A percentile compares a stretch with the other conserved stretches of the same genome.
phyloP scores from a whole-genome alignment of 2,329 filamentous ascomycete species.

The Amylocarpus encephaloides region DNA sequence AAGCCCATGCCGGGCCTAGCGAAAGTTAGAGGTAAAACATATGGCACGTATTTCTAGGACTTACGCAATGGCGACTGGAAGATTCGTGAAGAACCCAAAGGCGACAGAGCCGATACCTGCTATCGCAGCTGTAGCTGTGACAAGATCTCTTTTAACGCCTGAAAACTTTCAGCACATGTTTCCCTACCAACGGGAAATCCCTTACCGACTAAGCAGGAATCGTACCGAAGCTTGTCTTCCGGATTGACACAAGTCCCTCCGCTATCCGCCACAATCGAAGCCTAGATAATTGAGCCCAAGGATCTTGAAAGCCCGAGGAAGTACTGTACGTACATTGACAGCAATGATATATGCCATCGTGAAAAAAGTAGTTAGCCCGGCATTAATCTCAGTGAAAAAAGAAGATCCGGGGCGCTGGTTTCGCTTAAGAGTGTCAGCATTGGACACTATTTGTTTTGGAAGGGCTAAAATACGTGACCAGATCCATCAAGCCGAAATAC shows the following conservation, averaged over 20 bases:
- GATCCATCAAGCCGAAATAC: constrained; percentile 62
- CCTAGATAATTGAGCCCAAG: constrained; percentile 42
- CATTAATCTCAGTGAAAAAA: constrained; percentile 73
- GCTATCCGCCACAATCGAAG: constrained; percentile 65
- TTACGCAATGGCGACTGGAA: constrained; percentile 70
- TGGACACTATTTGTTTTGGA: neutral
- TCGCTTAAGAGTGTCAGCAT: constrained; percentile 39
- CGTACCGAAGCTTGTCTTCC: constrained; percentile 36
- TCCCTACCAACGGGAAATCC: neutral
- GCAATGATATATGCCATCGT: constrained; percentile 85
- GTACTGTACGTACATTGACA: constrained; percentile 52
- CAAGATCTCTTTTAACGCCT: constrained; percentile 67
- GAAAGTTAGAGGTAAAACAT: constrained; percentile 1
- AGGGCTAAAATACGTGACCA: constrained; percentile 51
- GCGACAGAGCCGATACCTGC: constrained; percentile 67
- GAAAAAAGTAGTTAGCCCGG: constrained; percentile 72
- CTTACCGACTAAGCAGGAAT: constrained; percentile 36
- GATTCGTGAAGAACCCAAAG: constrained; percentile 76
- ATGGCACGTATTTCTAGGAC: constrained; percentile 24
- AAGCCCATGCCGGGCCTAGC: constrained; percentile 59
- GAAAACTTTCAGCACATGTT: constrained; percentile 5
- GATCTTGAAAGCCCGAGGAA: too few species aligned
- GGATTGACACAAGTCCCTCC: constrained; percentile 67
- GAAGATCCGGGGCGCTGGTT: constrained; percentile 61
- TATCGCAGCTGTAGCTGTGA: constrained; percentile 78